Base-by-base conservation (phyloP, 2,329 filamentous ascomycete species). In the Pyrenophora graminea region DNA sequence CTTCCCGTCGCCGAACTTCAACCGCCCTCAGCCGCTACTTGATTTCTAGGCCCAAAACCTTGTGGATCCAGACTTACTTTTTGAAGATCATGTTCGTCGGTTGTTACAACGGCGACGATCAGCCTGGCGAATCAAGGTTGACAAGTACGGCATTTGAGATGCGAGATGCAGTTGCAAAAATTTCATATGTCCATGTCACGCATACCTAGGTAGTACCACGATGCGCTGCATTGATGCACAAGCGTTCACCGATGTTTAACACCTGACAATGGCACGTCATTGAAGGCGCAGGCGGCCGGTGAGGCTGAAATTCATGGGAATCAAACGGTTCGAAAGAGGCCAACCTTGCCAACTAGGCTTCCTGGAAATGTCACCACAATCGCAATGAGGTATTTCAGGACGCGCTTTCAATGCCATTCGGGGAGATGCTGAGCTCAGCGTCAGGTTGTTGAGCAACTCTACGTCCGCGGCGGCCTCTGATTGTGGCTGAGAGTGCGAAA, bases 31-130 rank as follows among this genome's bases (percentile, higher is more conserved):
- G 30, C 47, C 23, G 39, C 42, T 31, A 15, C 18, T 19, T 10
- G 21, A 18, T 21, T 33, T 33, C 19, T 40, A 45, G 48, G n/a
- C 31, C 15, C 17, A 10, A 18, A 37, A 41, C 31, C 31, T 32
- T 37, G 48, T 13, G 31, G 27, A 12, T 15, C 48, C 18, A 9
- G 12, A 30, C 42, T 48, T 33, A 23, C 31, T 50, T 44, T 40
- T 44, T 27, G 45, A 37, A 37, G 45, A 53, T 56, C 53, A 45
- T 32, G 53, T 53, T 53, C 49, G 18, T 37, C 41, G 42, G 38
- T 17, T 27, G 27, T 19, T 4, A n/a, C 31, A 43, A 41, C 39
- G 48, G 44, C 15, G 43, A 19, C n/a, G 51, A 54, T 51, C 48
- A 34, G 30, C 39, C 34, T 45, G 38, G 31, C 36, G 27, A 48